Evolutionary conservation across 148 eudicot species (phyloP).

Genomic region (Polygonum aviculare): DNA sequence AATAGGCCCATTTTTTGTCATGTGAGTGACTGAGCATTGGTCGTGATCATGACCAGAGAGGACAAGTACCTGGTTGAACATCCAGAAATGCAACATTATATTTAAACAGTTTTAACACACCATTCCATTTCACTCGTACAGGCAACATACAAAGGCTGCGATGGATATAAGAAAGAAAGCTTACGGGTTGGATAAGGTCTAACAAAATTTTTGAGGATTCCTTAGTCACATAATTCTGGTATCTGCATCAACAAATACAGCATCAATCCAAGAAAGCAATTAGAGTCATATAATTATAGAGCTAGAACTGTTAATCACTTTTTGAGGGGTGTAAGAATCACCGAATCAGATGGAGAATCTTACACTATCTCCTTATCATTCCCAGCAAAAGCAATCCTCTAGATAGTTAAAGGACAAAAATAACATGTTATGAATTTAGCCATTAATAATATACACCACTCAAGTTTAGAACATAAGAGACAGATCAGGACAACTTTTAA

Average conservation of each 20-base stretch:
- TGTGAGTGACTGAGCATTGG: slow-evolving; percentile 76
- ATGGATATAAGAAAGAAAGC: slow-evolving; percentile 12
- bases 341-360: slow-evolving; percentile 11
- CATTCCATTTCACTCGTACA: neutral
- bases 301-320: neutral
- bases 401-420: slow-evolving; percentile 27
- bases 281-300: neutral
- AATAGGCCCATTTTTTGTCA: slow-evolving; percentile 39
- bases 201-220: slow-evolving; percentile 43
- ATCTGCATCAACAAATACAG: slow-evolving; percentile 42
- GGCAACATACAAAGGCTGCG: neutral
- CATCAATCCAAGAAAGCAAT: slow-evolving; percentile 9
- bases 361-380: slow-evolving; percentile 55
- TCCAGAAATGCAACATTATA: neutral
- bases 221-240: slow-evolving; percentile 77
- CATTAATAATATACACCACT: neutral
- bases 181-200: slow-evolving; percentile 67
- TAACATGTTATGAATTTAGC: slow-evolving; percentile 23
- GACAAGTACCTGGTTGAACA: slow-evolving; percentile 52
- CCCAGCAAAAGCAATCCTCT: slow-evolving; percentile 52
- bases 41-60: slow-evolving; percentile 98
- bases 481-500: neutral
- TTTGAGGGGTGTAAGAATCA: neutral
- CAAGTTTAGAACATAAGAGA: neutral
- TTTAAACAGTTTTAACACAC: neutral